Percentiles rank a stretch among this genome's conserved stretches.
Evolutionary conservation across 441 rosid genomes (phyloP).

Genomic region (Monsonia emarginata): DNA sequence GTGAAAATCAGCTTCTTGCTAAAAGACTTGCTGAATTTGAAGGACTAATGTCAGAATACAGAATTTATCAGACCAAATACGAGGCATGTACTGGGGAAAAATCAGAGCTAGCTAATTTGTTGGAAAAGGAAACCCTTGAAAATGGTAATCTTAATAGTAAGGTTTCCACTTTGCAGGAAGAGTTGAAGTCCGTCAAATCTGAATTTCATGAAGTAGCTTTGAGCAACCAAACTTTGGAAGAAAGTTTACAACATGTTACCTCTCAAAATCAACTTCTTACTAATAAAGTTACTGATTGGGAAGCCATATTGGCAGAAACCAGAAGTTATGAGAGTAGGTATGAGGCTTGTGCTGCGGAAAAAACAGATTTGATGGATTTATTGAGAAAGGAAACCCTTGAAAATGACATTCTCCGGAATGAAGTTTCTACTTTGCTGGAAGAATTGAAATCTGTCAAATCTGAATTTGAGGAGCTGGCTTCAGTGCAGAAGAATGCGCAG

Average conservation of each 20-base stretch:
- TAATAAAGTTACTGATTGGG: slow-evolving; percentile 2
- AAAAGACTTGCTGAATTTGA: neutral
- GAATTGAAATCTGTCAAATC: slow-evolving; percentile 6
- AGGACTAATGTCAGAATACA: slow-evolving; percentile 5
- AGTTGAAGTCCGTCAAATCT: slow-evolving; percentile 8
- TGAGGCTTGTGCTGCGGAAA: slow-evolving; percentile 1
- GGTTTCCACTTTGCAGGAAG: slow-evolving; percentile 4
- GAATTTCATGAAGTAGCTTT: slow-evolving; percentile 10
- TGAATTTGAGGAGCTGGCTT: slow-evolving; percentile 30
- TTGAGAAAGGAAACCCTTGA: slow-evolving; percentile 4
- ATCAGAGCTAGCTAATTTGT: neutral
- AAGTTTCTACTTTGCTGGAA: slow-evolving; percentile 5
- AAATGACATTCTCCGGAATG: neutral
- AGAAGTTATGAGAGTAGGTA: slow-evolving; percentile 3
- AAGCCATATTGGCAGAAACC: slow-evolving; percentile 7
- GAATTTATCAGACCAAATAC: slow-evolving; percentile 1
- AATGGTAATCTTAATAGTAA: slow-evolving; percentile 3
- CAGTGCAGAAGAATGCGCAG: slow-evolving; percentile 43
- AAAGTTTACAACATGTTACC: slow-evolving; percentile 1
- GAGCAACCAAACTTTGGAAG: neutral
- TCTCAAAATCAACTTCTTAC: slow-evolving; percentile 2
- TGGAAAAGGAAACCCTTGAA: slow-evolving; percentile 2
- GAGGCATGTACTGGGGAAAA: neutral
- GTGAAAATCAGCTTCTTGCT: slow-evolving; percentile 9
- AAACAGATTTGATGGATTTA: slow-evolving; percentile 2